Base-by-base conservation (phyloP, 1,284 basidiomycete species). In the Heterobasidion occidentale region DNA sequence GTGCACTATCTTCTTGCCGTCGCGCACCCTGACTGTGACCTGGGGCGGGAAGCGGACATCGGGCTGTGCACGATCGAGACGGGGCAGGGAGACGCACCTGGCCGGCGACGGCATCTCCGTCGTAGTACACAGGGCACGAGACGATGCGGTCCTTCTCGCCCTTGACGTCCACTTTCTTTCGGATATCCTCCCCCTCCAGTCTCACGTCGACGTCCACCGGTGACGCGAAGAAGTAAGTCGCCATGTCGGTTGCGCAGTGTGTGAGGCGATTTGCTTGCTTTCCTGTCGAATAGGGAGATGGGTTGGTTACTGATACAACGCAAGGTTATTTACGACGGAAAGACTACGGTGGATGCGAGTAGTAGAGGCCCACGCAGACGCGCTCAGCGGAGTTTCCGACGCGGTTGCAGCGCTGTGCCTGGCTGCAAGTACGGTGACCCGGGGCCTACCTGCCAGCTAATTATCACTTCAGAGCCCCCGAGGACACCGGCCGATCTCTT, bases 1-100 rank as follows among this genome's bases (percentile, higher is more conserved):
- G 66, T 99, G 97, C 34, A 88, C 82, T 55, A 97, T 78, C 72
- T 90, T 94, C 83, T 98, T 98, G 12, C 96, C 95, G 66, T 98
- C 96, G 52, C 94, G 84, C 14, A 96, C 88, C 35, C 94, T 83
- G 55, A 98, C 86, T 15, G 87, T 80, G 1, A 94, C 89, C 92
- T 97, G 65, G 47, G 46, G 20, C 7, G 36, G n/a, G 20, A 9
- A 51, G 19, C 17, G 17, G 4, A 94, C 88, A 92, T 97, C 65
- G 47, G 47, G 27, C 7, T 36, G 19, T 36, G 12, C 48, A 20
- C 27, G 9, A 33, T 48, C 15, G 11, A 48, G 12, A 48, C n/a
- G 27, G 11, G 46, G 46, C n/a, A 19, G 12, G 27, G 46, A 58
- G 46, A 75, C 84, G 66, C 65, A 94, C 94, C 79, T 90, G 86